Evolutionary conservation across 805 yeast genomes (phyloP).

Genomic region (Wickerhamomyces strasburgensis): DNA sequence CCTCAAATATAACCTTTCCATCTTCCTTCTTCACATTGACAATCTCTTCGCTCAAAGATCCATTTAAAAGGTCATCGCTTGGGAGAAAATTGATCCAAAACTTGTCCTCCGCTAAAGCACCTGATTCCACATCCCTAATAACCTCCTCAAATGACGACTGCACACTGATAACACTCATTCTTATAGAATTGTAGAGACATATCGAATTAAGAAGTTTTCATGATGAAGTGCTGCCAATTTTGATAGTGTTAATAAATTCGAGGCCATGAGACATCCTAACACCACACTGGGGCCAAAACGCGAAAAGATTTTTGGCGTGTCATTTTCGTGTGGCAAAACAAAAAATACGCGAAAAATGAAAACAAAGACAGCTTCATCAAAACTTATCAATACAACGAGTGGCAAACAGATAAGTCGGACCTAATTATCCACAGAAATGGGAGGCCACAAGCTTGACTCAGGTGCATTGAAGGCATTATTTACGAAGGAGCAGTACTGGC

Average conservation of each 20-base stretch:
- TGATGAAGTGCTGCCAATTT: too few species aligned
- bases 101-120: constrained; percentile 22
- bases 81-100: constrained; percentile 40
- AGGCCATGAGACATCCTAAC: too few species aligned
- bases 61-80: constrained; percentile 17
- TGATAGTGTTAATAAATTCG: too few species aligned
- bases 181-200: background rate
- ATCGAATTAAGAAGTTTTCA: too few species aligned
- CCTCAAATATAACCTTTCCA: constrained; percentile 12
- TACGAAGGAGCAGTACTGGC: constrained; percentile 18
- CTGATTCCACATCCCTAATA: constrained; percentile 32
- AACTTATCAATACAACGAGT: background rate
- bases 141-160: constrained; percentile 44
- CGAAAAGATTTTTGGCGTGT: too few species aligned
- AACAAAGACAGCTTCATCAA: background rate
- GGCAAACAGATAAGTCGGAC: constrained; percentile 2
- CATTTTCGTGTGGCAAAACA: too few species aligned
- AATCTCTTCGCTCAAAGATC: constrained; percentile 26
- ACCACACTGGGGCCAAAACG: too few species aligned
- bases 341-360: too few species aligned
- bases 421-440: constrained; percentile 3
- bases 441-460: constrained; percentile 8
- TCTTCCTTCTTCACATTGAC: constrained; percentile 23
- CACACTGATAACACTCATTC: constrained; percentile 21
- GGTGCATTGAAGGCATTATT: constrained; percentile 19